phyloP scores from a whole-genome alignment of 331 rosid genomes.

The Erythrophleum ivorense region DNA sequence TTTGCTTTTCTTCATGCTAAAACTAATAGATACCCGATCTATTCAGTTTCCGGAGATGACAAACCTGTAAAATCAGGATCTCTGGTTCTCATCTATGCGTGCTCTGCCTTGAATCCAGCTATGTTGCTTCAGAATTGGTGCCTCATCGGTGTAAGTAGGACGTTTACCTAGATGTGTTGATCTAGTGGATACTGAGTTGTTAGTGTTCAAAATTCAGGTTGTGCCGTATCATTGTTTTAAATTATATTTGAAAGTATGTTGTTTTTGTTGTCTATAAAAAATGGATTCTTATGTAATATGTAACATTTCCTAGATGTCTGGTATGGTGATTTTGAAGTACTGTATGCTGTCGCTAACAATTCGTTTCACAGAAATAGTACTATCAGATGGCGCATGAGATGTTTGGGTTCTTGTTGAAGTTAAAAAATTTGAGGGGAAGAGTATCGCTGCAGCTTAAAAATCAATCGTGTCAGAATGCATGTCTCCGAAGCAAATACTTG shows the following conservation, averaged over 20 bases:
- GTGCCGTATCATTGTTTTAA: conserved; percentile 31
- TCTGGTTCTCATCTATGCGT: conserved; percentile 27
- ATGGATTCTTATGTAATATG: conserved; percentile 22
- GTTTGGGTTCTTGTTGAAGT: background rate
- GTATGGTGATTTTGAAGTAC: background rate
- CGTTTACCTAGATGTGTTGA: conserved; percentile 31
- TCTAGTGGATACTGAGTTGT: conserved; percentile 32
- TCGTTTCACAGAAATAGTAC: background rate
- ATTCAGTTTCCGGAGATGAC: conserved; percentile 48
- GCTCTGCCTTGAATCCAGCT: conserved; percentile 38
- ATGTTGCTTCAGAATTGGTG: conserved; percentile 37
- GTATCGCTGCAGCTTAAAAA: background rate
- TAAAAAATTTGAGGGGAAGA: background rate
- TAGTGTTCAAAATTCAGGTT: conserved; percentile 35
- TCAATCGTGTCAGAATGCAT: background rate
- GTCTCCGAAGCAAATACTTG: too few relatives aligned
- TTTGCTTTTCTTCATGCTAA: background rate
- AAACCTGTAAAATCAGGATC: conserved; percentile 41
- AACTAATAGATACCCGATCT: conserved; percentile 36
- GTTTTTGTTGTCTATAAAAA: background rate
- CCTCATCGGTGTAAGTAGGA: conserved; percentile 29
- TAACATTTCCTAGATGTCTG: background rate
- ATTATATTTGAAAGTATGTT: conserved; percentile 21
- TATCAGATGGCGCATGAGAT: background rate
- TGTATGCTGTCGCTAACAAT: background rate